These are phyloP conservation scores for Panicum virgatum DNA, from an alignment of 202 grass and related monocot genomes.

Conservation along the genomic window DNA sequence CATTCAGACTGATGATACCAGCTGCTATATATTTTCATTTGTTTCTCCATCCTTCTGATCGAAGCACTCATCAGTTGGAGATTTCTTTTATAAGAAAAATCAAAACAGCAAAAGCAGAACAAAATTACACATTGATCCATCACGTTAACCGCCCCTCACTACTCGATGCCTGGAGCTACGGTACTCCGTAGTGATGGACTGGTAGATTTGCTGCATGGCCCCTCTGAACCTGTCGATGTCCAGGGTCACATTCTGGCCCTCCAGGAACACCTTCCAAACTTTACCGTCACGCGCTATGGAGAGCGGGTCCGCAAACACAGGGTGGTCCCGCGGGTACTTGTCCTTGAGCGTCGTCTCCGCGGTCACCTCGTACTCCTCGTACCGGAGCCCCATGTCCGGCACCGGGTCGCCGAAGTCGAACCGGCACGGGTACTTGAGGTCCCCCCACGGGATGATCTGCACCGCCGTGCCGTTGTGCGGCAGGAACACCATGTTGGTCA, in stretches of 20 bases:
- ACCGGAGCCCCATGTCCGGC: constrained; percentile 49
- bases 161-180: not conserved
- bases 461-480: constrained; percentile 49
- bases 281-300: constrained; percentile 40
- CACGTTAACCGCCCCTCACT: not conserved
- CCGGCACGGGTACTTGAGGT: constrained; percentile 36
- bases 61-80: too few relatives aligned
- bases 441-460: constrained; percentile 66
- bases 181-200: constrained; percentile 39
- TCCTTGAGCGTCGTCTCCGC: constrained; percentile 53
- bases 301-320: constrained; percentile 47
- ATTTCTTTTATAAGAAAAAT: too few relatives aligned
- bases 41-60: too few relatives aligned
- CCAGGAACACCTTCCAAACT: constrained; percentile 40
- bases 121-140: not conserved
- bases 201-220: constrained; percentile 43
- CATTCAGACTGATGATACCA: too few relatives aligned
- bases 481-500: constrained; percentile 89
- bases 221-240: constrained; percentile 56
- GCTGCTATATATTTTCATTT: too few relatives aligned
- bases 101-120: not conserved
- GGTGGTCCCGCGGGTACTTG: constrained; percentile 48
- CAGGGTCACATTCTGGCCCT: constrained; percentile 59
- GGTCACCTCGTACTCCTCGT: constrained; percentile 58
- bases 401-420: constrained; percentile 45